Conservation (phyloP, 306 rosid species). For the Cucumis sativus region Cucumber_9930_V3 NC_026660.2:17383001-17383500, state of each 20-base stretch:
- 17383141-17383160: not conserved
- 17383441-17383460: not conserved
- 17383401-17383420: not conserved
- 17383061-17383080: no score
- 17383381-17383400: not conserved
- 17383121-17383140: not conserved
- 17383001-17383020: no score
- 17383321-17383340: not conserved
- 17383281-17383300: no score
- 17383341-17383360: not conserved
- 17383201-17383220: not conserved
- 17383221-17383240: not conserved
- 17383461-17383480: not conserved
- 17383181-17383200: not conserved
- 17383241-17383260: no score
- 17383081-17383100: slow-evolving; percentile 52
- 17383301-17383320: not conserved
- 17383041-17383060: no score
- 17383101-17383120: not conserved
- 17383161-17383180: not conserved
- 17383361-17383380: not conserved
- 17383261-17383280: no score
- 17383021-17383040: no score
- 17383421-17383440: not conserved
- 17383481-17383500: not conserved